Evolutionary conservation across 2,329 filamentous ascomycete species (phyloP).

Genomic region (Claviceps sp.): DNA sequence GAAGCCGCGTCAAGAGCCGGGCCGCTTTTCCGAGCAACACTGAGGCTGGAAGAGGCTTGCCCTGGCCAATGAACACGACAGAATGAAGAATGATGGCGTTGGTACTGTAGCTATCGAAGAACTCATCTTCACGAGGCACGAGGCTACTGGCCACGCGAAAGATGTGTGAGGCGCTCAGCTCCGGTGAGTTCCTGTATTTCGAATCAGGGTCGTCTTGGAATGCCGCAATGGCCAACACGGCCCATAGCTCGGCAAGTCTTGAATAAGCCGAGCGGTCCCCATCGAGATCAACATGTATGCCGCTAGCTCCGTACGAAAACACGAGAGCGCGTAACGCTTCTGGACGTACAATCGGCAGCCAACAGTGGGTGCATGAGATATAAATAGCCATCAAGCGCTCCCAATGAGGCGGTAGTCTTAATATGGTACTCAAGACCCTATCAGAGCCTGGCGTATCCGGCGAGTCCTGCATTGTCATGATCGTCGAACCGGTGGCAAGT

Average conservation of each 20-base stretch:
- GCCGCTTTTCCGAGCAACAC: constrained; percentile 51
- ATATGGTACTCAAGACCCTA: background rate
- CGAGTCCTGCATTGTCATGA: background rate
- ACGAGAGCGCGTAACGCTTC: constrained; percentile 41
- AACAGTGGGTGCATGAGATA: constrained; percentile 62
- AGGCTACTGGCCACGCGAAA: constrained; percentile 36
- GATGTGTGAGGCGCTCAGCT: constrained; percentile 20
- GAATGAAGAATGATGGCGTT: constrained; percentile 39
- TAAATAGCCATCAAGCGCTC: constrained; percentile 57
- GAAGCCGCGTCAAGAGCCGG: constrained; percentile 23
- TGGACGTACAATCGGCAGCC: constrained; percentile 62
- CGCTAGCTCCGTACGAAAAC: constrained; percentile 26
- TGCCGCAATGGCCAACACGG: constrained; percentile 42
- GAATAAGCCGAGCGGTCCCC: constrained; percentile 19
- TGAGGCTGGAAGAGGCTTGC: constrained; percentile 46
- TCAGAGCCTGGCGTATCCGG: background rate
- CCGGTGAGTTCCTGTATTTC: background rate
- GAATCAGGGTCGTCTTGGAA: constrained; percentile 30
- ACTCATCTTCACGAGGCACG: constrained; percentile 34
- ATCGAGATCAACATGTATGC: constrained; percentile 14
- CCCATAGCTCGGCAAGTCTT: constrained; percentile 45
- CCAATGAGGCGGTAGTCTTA: constrained; percentile 35
- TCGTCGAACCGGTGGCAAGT: background rate
- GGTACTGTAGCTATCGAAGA: constrained; percentile 27
- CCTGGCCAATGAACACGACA: constrained; percentile 47